Evolutionary conservation across 108 stramenopile species (phyloP).

Genomic region (Epithemia pelagica): DNA sequence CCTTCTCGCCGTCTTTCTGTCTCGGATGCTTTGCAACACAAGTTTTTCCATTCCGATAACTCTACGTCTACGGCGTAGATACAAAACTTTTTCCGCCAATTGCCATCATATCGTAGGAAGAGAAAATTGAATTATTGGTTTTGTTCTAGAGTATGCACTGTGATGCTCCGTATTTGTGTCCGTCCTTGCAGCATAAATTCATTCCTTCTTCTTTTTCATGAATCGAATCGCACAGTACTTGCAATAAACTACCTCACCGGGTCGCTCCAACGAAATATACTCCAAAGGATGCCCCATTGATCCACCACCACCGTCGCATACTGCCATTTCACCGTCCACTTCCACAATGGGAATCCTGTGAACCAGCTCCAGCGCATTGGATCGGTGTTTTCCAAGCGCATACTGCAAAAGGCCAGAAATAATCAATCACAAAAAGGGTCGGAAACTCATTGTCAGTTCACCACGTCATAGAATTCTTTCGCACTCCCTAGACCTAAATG

Average conservation of each 20-base stretch:
- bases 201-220: constrained; percentile 12
- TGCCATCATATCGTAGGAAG: too few species aligned
- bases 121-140: too few species aligned
- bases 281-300: constrained; percentile 95
- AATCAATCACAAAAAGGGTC: not conserved
- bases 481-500: too few species aligned
- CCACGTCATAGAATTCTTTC: too few species aligned
- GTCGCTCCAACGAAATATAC: constrained; percentile 73
- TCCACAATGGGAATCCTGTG: constrained; percentile 75
- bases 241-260: constrained; percentile 54
- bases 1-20: constrained; percentile 68
- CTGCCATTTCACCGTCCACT: constrained; percentile 86
- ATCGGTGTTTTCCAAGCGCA: constrained; percentile 87
- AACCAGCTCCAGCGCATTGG: constrained; percentile 90
- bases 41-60: constrained; percentile 23
- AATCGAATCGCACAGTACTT: constrained; percentile 77
- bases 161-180: too few species aligned
- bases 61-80: too few species aligned
- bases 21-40: constrained; percentile 25
- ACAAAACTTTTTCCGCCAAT: too few species aligned
- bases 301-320: constrained; percentile 95
- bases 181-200: too few species aligned
- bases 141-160: not conserved
- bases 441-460: too few species aligned
- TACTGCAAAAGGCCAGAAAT: constrained; percentile 28